Evolutionary conservation across 495 filamentous ascomycete genomes (phyloP).

Genomic region (Aspergillus bridgeri): DNA sequence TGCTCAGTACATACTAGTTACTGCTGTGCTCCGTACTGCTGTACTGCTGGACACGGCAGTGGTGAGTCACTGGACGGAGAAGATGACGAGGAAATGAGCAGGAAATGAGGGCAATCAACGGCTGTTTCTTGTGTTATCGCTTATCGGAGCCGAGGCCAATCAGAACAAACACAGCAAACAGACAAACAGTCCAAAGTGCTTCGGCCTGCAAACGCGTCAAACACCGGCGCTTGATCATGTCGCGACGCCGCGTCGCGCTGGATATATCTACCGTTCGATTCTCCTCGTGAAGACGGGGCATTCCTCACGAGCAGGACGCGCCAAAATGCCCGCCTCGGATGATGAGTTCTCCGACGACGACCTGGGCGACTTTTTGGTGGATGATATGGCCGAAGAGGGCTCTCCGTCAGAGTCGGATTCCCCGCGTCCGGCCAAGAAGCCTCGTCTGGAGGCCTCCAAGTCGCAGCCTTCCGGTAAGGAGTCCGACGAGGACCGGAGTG

Average conservation of each 20-base stretch:
- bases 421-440: conserved; percentile 29
- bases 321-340: conserved; percentile 26
- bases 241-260: conserved; percentile 15
- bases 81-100: no score
- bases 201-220: conserved; percentile 12
- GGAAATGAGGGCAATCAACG: no score
- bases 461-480: conserved; percentile 10
- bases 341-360: conserved; percentile 18
- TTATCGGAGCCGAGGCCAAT: no score
- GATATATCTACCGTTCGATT: not conserved
- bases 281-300: not conserved
- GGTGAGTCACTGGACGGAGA: no score
- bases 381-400: not conserved
- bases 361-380: conserved; percentile 31
- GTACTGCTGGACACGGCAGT: no score
- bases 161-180: not conserved
- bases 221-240: conserved; percentile 5
- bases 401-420: conserved; percentile 7
- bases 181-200: not conserved
- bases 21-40: no score
- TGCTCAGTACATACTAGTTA: no score
- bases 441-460: not conserved
- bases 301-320: not conserved
- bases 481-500: conserved; percentile 1
- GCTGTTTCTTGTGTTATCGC: no score